Percentiles rank a stretch among this genome's conserved stretches.
phyloP scores from a whole-genome alignment of 768 basidiomycete species.

The Naganishia antarctica region DNA sequence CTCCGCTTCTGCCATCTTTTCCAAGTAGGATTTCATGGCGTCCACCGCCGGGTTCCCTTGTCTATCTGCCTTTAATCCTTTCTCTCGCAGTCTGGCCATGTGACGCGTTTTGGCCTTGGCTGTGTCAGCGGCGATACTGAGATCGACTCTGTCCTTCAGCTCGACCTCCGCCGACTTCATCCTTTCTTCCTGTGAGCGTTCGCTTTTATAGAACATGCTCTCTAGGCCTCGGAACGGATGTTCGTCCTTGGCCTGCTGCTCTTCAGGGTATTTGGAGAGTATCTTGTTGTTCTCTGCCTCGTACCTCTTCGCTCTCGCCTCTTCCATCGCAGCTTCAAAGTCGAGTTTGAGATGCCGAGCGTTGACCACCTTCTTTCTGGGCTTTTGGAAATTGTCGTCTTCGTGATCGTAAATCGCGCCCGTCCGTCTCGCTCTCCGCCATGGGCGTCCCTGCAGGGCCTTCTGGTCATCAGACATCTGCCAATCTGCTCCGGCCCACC shows the following conservation, averaged over 20 bases:
- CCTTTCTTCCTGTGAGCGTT: not conserved
- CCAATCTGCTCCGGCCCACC: conserved; percentile 25
- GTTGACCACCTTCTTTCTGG: not conserved
- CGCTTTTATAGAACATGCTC: not conserved
- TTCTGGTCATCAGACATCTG: not conserved
- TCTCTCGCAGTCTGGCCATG: not conserved
- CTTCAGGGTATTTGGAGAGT: conserved; percentile 9
- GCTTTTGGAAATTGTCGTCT: not conserved
- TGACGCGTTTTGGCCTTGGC: not conserved
- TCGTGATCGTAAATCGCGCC: not conserved
- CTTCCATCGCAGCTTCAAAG: conserved; percentile 2
- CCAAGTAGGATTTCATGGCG: not conserved
- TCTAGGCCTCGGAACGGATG: not conserved
- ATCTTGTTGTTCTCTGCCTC: conserved; percentile 12
- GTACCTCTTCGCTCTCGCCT: conserved; percentile 21
- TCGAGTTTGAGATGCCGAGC: conserved; percentile 23
- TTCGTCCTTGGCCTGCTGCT: not conserved
- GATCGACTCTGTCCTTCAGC: not conserved
- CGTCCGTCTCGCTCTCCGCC: not conserved
- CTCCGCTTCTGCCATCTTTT: conserved; percentile 2
- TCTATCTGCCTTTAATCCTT: not conserved
- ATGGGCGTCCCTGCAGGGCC: not conserved
- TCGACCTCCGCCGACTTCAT: not conserved
- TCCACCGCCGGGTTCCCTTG: not conserved
- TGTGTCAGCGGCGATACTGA: not conserved